Base-by-base conservation (phyloP, 768 basidiomycete genomes). In the Hericium coralloides region DNA sequence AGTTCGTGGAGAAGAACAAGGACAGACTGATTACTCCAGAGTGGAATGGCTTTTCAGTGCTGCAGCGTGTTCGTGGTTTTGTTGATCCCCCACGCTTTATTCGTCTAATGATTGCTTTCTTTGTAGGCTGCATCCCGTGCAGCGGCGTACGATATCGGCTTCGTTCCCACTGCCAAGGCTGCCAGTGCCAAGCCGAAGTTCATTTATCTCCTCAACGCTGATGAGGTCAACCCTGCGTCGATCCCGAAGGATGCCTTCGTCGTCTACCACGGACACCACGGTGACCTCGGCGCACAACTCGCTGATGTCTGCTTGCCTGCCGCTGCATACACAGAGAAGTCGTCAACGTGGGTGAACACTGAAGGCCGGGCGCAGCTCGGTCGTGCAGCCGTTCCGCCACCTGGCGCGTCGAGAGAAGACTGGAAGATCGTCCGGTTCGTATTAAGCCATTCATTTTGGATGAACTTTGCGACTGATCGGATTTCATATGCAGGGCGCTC, bases 261-360 rank as follows among this genome's bases (percentile, higher is more conserved):
- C 49, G 95, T 99, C 14, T 99, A 99, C 71, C 97, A 98, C 67
- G 97, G 97, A 38, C 95, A 98, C 70, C 97, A 99, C 67, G 97
- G 97, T 64, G 97, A 99, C 69, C 76, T 92, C 55, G 95, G 97
- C 38, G 97, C 97, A 2, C 91, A 93, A 65, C 84, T 94, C 22
- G 97, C 97, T n/a, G 97, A 99, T 67, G 93, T 98, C 58, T 92
- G 90, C 69, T 75, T 98, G 17, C 97, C 97, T 15, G 92, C 81
- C 8, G 81, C 87, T 15, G 97, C 97, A 2, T 98, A 97, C 73
- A 98, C 95, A 2, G 97, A 98, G 75, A 89, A 89, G 69, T 76
- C 81, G 8, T 78, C 79, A 50, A 98, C 94, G 1, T 98, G 95
- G 93, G 82, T 99, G 56, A 99, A 99, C 75, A 94, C 94, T 0